phyloP scores from a whole-genome alignment of 306 rosid genomes.

The Ceratonia siliqua region DNA sequence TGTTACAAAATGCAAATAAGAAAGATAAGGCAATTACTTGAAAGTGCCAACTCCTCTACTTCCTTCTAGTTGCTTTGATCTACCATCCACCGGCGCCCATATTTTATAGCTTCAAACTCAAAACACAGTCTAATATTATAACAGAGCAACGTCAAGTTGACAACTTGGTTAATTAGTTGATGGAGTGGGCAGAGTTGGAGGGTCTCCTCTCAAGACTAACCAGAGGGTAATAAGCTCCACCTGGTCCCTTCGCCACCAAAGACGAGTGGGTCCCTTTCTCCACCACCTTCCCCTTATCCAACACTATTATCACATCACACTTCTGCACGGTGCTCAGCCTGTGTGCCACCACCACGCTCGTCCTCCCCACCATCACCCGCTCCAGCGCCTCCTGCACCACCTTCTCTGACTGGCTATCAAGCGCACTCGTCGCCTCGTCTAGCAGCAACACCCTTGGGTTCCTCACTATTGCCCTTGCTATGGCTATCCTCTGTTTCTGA shows the following conservation, averaged over 20 bases:
- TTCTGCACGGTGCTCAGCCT: conserved; percentile 79
- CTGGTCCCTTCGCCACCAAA: conserved; percentile 59
- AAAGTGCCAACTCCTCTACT: background rate
- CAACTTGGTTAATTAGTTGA: conserved; percentile 13
- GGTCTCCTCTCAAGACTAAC: conserved; percentile 56
- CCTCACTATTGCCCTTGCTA: conserved; percentile 79
- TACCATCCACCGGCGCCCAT: background rate
- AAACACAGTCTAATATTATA: background rate
- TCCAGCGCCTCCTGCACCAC: conserved; percentile 81
- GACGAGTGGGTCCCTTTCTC: conserved; percentile 76
- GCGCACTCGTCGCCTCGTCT: conserved; percentile 93
- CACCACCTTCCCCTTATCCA: conserved; percentile 77
- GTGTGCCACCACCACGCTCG: conserved; percentile 93
- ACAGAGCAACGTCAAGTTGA: background rate
- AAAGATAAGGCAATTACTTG: background rate
- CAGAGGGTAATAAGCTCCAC: conserved; percentile 69
- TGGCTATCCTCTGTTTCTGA: conserved; percentile 89
- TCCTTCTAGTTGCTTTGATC: background rate
- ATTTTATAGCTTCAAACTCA: background rate
- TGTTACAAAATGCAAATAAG: background rate
- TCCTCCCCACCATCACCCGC: conserved; percentile 86
- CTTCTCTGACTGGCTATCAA: conserved; percentile 81
- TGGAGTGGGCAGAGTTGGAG: conserved; percentile 8
- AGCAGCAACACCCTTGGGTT: conserved; percentile 62
- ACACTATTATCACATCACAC: conserved; percentile 68